Evolutionary conservation across 768 basidiomycete genomes (phyloP), one percentile per base, ranked within the genome.

Genomic region (Boletus bicolor): DNA sequence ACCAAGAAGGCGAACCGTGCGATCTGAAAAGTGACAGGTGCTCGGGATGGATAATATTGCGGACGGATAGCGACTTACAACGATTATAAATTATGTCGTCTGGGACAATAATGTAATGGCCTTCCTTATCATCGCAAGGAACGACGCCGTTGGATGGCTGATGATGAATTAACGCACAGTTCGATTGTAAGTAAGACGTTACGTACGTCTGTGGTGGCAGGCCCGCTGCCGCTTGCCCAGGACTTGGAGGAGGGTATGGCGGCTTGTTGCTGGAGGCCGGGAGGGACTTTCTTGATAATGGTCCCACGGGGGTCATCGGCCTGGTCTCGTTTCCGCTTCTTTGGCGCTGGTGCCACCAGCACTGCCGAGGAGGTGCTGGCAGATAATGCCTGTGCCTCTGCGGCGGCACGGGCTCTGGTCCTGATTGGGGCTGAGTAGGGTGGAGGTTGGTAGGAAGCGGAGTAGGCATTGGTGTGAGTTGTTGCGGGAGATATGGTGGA

Each of bases 71-170:
- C 24, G 26, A 78, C 87, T 64, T 74, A 92, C 95, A 96, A 64
- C 91, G 87, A 63, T 81, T 79, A 68, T 85, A 81, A 58, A 99
- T 91, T 66, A 93, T 80, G 75, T 94, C 95, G 73, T 93, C 91
- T 49, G 89, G 84, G 56, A 87, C 85, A 69, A 98, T 91, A 67
- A 98, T 95, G 73, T 95, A 99, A 76, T 99, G 97, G 14, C 97
- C 97, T 69, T 99, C 97, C 74, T 96, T 91, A 77, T 99, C 97
- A 71, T 97, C 94, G 76, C 93, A 97, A 53, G 90, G 76, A 48
- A 84, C 78, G 58, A 82, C 75, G 17, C 77, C 82, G 68, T 87
- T 90, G 61, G 85, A 80, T 60, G 82, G 77, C 85, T 87, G 72
- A 58, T 65, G 68, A 44, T 19, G 52, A 61, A 55, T 67, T 59